phyloP scores from a whole-genome alignment of 139 green algal species.

The Ostreobium quekettii region DNA sequence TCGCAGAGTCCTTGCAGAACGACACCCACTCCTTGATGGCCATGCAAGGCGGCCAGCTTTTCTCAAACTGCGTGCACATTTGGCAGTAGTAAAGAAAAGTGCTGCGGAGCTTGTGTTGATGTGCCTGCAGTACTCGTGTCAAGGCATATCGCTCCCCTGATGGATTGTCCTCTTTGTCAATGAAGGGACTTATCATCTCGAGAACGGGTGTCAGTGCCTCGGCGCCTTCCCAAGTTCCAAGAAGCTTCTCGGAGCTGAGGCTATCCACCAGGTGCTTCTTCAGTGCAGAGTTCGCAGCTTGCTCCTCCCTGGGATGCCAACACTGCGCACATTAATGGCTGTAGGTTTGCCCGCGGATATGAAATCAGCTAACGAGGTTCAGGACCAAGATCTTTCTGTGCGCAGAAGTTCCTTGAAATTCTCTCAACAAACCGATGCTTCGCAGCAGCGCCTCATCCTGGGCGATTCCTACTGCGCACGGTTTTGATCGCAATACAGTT shows the following conservation, averaged over 20 bases:
- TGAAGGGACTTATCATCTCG: slow-evolving; percentile 9
- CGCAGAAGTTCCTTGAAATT: no score
- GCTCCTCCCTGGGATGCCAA: slow-evolving; percentile 10
- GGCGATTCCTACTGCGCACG: no score
- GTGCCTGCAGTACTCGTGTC: slow-evolving; percentile 33
- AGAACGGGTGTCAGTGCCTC: neutral
- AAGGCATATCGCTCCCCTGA: slow-evolving; percentile 33
- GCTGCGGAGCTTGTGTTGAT: slow-evolving; percentile 37
- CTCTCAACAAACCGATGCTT: no score
- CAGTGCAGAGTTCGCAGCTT: slow-evolving; percentile 17
- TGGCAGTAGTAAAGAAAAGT: slow-evolving; percentile 56
- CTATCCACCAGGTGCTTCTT: slow-evolving; percentile 4
- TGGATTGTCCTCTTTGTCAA: slow-evolving; percentile 16
- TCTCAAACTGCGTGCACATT: slow-evolving; percentile 32
- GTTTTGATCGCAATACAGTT: no score
- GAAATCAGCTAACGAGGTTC: no score
- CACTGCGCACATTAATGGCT: slow-evolving; percentile 13
- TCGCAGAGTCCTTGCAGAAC: slow-evolving; percentile 46
- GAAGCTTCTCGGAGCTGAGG: neutral
- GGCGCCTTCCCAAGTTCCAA: neutral
- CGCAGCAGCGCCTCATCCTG: no score
- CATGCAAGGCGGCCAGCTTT: slow-evolving; percentile 45
- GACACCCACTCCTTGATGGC: slow-evolving; percentile 36
- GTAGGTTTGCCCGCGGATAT: no score
- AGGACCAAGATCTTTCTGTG: no score